A percentile compares a stretch with the other conserved stretches of the same genome.
Conservation (phyloP, 140 eudicot genomes). For the Bidens hawaiensis region DNA sequence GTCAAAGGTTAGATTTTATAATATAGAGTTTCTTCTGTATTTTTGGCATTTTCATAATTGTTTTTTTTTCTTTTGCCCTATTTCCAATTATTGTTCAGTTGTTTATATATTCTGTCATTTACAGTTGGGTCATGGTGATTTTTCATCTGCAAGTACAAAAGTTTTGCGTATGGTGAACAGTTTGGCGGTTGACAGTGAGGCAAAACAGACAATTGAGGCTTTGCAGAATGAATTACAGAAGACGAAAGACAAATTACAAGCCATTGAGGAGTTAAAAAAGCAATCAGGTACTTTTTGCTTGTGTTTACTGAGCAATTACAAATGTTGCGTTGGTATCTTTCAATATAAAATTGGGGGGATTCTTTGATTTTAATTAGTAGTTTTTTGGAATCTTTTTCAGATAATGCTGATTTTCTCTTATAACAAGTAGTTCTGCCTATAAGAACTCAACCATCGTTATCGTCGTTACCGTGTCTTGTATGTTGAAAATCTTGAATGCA, state of each 20-base stretch:
- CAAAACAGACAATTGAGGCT: slow-evolving; percentile 93
- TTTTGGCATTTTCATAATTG: neutral
- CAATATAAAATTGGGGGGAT: neutral
- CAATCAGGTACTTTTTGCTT: slow-evolving; percentile 68
- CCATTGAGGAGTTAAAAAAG: slow-evolving; percentile 75
- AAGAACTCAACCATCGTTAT: neutral
- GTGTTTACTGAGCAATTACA: neutral
- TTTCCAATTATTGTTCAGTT: slow-evolving; percentile 10
- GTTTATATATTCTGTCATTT: slow-evolving; percentile 2
- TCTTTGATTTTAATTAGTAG: neutral
- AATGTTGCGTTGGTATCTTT: neutral
- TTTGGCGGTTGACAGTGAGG: slow-evolving; percentile 90
- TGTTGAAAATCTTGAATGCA: too few species aligned
- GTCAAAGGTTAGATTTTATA: slow-evolving; percentile 63
- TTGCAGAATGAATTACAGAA: slow-evolving; percentile 78
- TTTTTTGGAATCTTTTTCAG: neutral
- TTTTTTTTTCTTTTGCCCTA: slow-evolving; percentile 1
- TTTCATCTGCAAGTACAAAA: slow-evolving; percentile 86
- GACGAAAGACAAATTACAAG: slow-evolving; percentile 73
- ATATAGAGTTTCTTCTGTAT: slow-evolving; percentile 3
- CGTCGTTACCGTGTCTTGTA: neutral
- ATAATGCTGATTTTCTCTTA: neutral
- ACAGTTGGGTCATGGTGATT: slow-evolving; percentile 98
- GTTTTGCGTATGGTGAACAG: slow-evolving; percentile 95
- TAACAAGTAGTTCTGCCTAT: neutral